Conservation (phyloP, 2,329 filamentous ascomycete genomes). For the Botrytis sinoallii region DNA sequence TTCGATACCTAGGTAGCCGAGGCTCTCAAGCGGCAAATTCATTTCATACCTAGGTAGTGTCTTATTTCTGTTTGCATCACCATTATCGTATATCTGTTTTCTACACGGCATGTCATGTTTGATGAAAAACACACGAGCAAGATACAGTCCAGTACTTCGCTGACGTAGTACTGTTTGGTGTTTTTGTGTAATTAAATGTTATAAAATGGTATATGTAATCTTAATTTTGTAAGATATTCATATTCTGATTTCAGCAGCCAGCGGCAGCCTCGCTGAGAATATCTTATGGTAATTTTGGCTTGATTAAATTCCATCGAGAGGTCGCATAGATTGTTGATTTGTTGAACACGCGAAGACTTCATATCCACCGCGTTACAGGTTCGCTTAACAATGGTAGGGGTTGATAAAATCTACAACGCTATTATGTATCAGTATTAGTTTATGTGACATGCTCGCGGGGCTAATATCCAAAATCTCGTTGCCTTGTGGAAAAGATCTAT, state of each 20-base stretch:
- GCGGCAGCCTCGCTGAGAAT: conserved; percentile 2
- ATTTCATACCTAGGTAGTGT: not conserved
- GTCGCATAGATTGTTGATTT: not conserved
- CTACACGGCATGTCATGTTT: conserved; percentile 1
- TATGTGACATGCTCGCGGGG: conserved; percentile 3
- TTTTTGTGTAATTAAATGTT: not conserved
- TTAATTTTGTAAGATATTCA: conserved; percentile 8
- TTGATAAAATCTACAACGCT: not conserved
- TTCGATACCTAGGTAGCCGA: conserved; percentile 5
- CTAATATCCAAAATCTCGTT: conserved; percentile 16
- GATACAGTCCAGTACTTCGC: conserved; percentile 10
- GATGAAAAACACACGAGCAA: conserved; percentile 15
- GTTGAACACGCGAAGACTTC: not conserved
- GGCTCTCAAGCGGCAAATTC: conserved; percentile 3
- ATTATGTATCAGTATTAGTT: not conserved
- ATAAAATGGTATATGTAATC: conserved; percentile 19
- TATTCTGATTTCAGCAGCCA: conserved; percentile 1
- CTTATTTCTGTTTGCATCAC: conserved; percentile 9
- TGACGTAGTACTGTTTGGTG: conserved; percentile 14
- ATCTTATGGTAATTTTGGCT: not conserved
- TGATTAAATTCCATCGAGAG: not conserved
- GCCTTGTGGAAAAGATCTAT: conserved; percentile 14
- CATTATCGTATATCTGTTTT: conserved; percentile 6
- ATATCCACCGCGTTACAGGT: not conserved
- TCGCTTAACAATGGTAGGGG: conserved; percentile 8